Evolutionary conservation across 2,329 filamentous ascomycete species (phyloP).

Genomic region (Pezicula carpinea): DNA sequence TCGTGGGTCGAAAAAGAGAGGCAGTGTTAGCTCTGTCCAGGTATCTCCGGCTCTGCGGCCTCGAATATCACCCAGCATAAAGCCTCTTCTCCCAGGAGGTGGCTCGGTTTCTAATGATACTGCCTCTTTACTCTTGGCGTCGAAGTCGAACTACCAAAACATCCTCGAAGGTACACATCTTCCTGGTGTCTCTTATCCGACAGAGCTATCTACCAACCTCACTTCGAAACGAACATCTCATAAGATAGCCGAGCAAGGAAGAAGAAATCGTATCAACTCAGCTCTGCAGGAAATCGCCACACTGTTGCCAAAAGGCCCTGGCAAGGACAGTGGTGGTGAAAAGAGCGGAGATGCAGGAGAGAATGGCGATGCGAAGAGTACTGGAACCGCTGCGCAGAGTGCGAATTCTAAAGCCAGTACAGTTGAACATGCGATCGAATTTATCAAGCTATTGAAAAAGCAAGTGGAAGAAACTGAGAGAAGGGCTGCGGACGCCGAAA

Average conservation of each 20-base stretch:
- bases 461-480: conserved; percentile 63
- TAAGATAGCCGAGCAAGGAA: conserved; percentile 95
- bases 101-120: conserved; percentile 52
- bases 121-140: conserved; percentile 72
- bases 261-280: conserved; percentile 90
- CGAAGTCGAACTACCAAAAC: conserved; percentile 97
- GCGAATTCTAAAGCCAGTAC: conserved; percentile 92
- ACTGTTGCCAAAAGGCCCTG: conserved; percentile 62
- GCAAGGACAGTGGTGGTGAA: conserved; percentile 32
- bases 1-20: conserved; percentile 62
- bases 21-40: conserved; percentile 65
- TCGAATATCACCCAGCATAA: conserved; percentile 90
- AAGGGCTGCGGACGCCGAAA: conserved; percentile 58
- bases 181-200: conserved; percentile 85
- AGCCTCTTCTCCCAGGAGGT: conserved; percentile 72
- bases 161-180: conserved; percentile 90
- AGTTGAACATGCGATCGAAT: conserved; percentile 94
- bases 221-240: conserved; percentile 96
- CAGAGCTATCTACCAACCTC: conserved; percentile 84
- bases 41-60: conserved; percentile 82
- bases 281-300: conserved; percentile 88
- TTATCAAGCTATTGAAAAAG: conserved; percentile 80
- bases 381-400: conserved; percentile 40
- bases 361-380: conserved; percentile 42
- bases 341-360: conserved; percentile 38